Evolutionary conservation across 176 grass and related monocot species (phyloP).

Genomic region (Pontederia crassipes): DNA sequence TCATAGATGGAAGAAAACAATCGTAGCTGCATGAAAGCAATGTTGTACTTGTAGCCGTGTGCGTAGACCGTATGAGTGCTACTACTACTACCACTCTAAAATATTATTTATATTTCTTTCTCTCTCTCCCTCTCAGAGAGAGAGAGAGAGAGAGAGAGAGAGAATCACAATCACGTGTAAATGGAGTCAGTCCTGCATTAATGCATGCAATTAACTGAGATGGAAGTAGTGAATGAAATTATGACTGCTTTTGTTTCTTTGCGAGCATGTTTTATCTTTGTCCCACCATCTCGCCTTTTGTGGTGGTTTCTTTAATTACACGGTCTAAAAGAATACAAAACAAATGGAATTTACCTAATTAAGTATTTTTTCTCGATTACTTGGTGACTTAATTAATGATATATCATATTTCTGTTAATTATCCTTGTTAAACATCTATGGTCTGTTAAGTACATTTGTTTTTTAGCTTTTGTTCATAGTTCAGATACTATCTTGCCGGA

Average conservation of each 20-base stretch:
- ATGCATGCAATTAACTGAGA: slow-evolving; percentile 21
- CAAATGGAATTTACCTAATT: too few relatives aligned
- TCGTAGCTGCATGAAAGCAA: neutral
- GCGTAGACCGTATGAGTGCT: neutral
- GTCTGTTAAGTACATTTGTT: too few relatives aligned
- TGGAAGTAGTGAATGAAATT: slow-evolving; percentile 16
- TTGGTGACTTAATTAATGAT: too few relatives aligned
- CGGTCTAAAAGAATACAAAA: too few relatives aligned
- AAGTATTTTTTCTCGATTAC: too few relatives aligned
- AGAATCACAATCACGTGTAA: slow-evolving; percentile 12
- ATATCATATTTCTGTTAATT: too few relatives aligned
- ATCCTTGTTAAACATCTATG: too few relatives aligned
- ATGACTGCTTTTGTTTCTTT: slow-evolving; percentile 21
- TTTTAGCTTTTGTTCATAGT: too few relatives aligned
- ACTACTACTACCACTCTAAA: neutral
- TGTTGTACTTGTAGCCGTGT: neutral
- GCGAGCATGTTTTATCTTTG: slow-evolving; percentile 19
- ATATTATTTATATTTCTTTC: too few relatives aligned
- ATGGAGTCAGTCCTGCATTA: slow-evolving; percentile 15
- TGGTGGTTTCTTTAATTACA: neutral
- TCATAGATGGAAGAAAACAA: neutral
- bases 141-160: neutral
- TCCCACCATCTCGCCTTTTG: neutral
- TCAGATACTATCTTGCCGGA: too few relatives aligned
- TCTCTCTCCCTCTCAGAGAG: too few relatives aligned